Evolutionary conservation across 2,329 filamentous ascomycete genomes (phyloP).

Genomic region (Fusarium pseudocircinatum): DNA sequence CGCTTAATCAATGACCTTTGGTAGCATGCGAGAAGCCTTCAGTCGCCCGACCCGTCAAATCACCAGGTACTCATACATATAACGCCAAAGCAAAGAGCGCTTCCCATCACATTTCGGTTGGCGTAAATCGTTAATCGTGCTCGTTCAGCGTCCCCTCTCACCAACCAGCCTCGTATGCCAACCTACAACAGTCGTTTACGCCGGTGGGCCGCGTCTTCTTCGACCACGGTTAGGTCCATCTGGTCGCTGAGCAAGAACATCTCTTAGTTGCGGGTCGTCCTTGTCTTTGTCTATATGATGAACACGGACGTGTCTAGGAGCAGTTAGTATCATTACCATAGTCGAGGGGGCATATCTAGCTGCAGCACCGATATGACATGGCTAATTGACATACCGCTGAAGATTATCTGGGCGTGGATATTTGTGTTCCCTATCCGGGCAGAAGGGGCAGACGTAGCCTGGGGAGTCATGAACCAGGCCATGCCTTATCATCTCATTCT

Average conservation of each 20-base stretch:
- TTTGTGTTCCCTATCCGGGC: conserved; percentile 90
- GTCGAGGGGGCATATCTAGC: background rate
- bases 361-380: background rate
- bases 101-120: conserved; percentile 2
- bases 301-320: conserved; percentile 83
- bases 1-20: background rate
- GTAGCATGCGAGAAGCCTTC: background rate
- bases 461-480: conserved; percentile 94
- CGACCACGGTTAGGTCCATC: conserved; percentile 86
- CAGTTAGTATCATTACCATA: conserved; percentile 9
- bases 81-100: conserved; percentile 16
- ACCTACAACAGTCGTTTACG: conserved; percentile 24
- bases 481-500: conserved; percentile 78
- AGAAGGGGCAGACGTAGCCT: conserved; percentile 96
- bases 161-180: background rate
- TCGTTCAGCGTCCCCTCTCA: background rate
- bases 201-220: conserved; percentile 68
- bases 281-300: conserved; percentile 92
- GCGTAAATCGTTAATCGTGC: conserved; percentile 17
- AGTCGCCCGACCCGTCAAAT: conserved; percentile 8
- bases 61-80: conserved; percentile 28
- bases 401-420: conserved; percentile 96
- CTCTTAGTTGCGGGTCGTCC: conserved; percentile 82
- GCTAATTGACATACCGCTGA: conserved; percentile 71
- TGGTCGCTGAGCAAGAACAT: conserved; percentile 85